Conservation (phyloP, 257 asterid species). For the Solanum virginianum region DNA sequence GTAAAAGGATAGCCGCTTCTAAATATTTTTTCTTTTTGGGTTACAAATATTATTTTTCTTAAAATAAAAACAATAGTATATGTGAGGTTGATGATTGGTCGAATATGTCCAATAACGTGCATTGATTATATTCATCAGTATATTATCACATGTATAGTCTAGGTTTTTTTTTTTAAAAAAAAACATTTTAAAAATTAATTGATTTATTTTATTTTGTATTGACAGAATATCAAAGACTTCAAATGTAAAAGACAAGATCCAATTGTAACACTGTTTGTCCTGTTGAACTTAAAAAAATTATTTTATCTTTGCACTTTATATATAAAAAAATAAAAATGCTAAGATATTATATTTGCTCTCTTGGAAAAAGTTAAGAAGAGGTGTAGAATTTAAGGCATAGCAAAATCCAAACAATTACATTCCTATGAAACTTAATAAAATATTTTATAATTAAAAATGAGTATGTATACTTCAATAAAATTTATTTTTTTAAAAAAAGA, state of each 20-base stretch:
- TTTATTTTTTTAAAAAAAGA: neutral
- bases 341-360: neutral
- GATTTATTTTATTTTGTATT: neutral
- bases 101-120: neutral
- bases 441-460: neutral
- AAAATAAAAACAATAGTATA: neutral
- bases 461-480: neutral
- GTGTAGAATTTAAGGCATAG: neutral
- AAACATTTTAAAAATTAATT: neutral
- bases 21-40: too few species aligned
- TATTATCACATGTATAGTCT: neutral
- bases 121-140: neutral
- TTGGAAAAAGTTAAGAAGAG: neutral
- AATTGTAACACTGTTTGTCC: neutral
- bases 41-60: too few species aligned
- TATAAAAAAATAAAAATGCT: neutral
- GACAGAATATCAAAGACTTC: neutral
- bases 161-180: neutral
- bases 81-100: neutral
- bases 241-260: neutral
- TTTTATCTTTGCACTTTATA: neutral
- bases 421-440: neutral
- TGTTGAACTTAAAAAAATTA: neutral
- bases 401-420: neutral
- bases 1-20: too few species aligned